Evolutionary conservation across 2,329 filamentous ascomycete genomes (phyloP).

Genomic region (Cladosporium sp.): DNA sequence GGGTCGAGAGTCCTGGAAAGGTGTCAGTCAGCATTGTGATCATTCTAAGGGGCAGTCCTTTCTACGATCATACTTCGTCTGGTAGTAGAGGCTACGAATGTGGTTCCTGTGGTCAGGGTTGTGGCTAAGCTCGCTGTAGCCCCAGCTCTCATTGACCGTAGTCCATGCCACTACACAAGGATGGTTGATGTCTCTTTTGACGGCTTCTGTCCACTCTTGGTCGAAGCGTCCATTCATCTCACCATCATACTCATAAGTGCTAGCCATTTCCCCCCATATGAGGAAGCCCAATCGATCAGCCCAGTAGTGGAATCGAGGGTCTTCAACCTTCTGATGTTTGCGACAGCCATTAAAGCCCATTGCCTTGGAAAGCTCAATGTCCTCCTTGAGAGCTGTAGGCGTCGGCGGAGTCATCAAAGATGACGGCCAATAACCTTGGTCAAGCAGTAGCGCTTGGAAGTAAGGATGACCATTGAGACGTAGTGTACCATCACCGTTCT

Average conservation of each 20-base stretch:
- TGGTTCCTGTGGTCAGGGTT: conserved; percentile 63
- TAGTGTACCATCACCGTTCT: conserved; percentile 58
- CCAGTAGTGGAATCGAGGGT: conserved; percentile 62
- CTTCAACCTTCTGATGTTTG: conserved; percentile 66
- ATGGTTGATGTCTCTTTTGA: conserved; percentile 65
- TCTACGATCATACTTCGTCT: conserved; percentile 52
- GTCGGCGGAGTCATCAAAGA: conserved; percentile 61
- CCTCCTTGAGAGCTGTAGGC: conserved; percentile 45
- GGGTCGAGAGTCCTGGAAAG: conserved; percentile 54
- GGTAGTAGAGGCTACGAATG: conserved; percentile 62
- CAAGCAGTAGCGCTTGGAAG: conserved; percentile 61
- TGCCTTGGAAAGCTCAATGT: conserved; percentile 58
- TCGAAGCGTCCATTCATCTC: conserved; percentile 62
- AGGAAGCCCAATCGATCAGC: conserved; percentile 62
- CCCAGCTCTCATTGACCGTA: conserved; percentile 66
- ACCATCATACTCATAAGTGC: conserved; percentile 62
- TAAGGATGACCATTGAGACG: conserved; percentile 59
- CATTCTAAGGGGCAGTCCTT: background rate
- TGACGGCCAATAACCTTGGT: conserved; percentile 65
- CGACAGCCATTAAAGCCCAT: conserved; percentile 67
- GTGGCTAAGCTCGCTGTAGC: conserved; percentile 59
- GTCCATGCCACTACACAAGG: conserved; percentile 67
- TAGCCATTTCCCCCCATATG: conserved; percentile 66
- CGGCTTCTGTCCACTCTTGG: conserved; percentile 63
- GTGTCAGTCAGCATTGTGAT: background rate